A percentile compares a stretch with the other conserved stretches of the same genome.
Conservation (phyloP, 2,329 filamentous ascomycete genomes). For the Neopestalotiopsis sp. region DNA sequence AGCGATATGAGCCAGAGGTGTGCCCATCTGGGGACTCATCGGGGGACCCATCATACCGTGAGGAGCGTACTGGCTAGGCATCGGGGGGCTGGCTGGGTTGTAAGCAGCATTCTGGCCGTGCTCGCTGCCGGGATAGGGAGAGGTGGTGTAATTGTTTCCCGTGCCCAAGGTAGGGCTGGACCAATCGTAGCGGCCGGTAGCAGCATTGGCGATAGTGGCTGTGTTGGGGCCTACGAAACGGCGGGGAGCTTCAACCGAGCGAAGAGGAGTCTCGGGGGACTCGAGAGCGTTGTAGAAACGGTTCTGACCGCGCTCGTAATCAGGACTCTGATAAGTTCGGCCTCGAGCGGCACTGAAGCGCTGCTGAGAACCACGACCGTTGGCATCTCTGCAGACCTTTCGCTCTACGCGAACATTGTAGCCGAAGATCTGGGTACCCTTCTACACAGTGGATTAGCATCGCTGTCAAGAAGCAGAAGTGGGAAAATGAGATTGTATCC, state of each 20-base stretch:
- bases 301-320: background rate
- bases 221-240: background rate
- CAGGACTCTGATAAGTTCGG: background rate
- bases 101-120: background rate
- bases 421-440: constrained; percentile 37
- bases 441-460: constrained; percentile 30
- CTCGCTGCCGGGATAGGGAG: constrained; percentile 17
- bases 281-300: background rate
- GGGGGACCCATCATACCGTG: constrained; percentile 11
- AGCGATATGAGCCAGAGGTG: constrained; percentile 7
- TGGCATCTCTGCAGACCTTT: constrained; percentile 32
- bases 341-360: constrained; percentile 9
- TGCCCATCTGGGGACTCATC: background rate
- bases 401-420: constrained; percentile 43
- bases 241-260: background rate
- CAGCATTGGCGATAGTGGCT: background rate
- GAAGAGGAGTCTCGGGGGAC: background rate
- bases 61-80: constrained; percentile 24
- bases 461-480: constrained; percentile 12
- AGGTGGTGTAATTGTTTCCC: constrained; percentile 18
- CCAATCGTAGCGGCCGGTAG: constrained; percentile 3
- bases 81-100: constrained; percentile 16
- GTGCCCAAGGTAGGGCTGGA: constrained; percentile 16
- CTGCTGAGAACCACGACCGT: constrained; percentile 14
- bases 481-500: background rate